Evolutionary conservation across 495 filamentous ascomycete genomes (phyloP), one percentile per base, ranked within the genome.

Genomic region (Aspergillus incahuasiensis): DNA sequence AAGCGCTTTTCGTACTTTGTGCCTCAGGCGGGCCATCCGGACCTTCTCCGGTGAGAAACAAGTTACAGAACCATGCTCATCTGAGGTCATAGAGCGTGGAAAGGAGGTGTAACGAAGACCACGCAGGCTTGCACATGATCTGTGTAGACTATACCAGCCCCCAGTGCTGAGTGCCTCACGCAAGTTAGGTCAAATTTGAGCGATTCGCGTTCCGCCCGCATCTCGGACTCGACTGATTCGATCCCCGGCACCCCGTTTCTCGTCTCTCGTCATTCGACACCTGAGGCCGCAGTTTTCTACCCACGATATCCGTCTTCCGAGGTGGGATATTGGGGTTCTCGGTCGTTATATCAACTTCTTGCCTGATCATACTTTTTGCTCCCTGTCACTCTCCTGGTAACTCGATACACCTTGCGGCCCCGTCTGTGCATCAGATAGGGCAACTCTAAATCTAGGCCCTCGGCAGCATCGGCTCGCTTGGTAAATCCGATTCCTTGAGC

Each of bases 371-470:
- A 38, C 38, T 24, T 25, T 30, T 34, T 12, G 7, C 5, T 56
- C 35, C 30, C 48, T 20, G 41, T 19, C 45, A 19, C 60, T 65
- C 49, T 50, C 41, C 57, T 52, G 51, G 59, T 62, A 46, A 41
- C 49, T 35, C 53, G 15, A 56, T 42, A 52, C 51, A 65, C 69
- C 65, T 63, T 61, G 65, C 61, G 24, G 13, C 56, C 64, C 62
- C 44, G 68, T 68, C 68, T 68, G 68, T 73, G 65, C 71, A 64
- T 58, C 69, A 55, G 57, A 65, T 67, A 72, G 69, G 56, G 59
- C 54, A 69, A 68, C 63, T 61, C 50, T 52, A 57, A 67, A 64
- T 52, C 55, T 63, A 55, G 55, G 57, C 55, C 59, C 55, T 67
- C 68, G 67, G 65, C 61, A 70, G 62, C 62, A 65, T 71, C 66